These are phyloP conservation scores for Mycena polygramma DNA, from an alignment of 768 basidiomycete species.

Conservation along the genomic window DNA sequence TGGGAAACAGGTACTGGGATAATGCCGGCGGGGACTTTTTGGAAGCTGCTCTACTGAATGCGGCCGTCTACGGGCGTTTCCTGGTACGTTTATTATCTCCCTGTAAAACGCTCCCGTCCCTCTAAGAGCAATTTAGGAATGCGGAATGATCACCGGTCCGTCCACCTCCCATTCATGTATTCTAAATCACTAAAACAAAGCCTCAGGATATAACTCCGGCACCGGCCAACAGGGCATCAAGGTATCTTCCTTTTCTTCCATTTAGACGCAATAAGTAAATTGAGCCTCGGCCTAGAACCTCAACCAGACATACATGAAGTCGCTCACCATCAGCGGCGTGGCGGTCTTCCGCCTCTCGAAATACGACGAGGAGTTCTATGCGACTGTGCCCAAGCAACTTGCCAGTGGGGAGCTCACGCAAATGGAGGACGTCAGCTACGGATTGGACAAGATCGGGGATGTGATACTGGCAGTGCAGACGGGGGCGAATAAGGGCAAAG, in stretches of 20 bases:
- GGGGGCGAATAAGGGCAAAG: not conserved
- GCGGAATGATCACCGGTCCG: constrained; percentile 53
- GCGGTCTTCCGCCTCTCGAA: not conserved
- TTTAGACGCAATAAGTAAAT: too few relatives aligned
- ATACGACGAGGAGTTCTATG: not conserved
- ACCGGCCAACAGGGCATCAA: constrained; percentile 1
- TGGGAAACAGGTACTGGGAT: constrained; percentile 60
- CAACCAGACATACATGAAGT: not conserved
- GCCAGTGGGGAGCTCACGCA: not conserved
- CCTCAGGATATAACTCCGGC: not conserved
- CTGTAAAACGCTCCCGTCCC: too few relatives aligned
- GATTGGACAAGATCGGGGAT: not conserved
- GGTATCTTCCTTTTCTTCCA: not conserved
- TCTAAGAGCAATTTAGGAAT: constrained; percentile 44
- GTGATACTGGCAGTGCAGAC: not conserved
- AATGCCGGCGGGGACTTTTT: constrained; percentile 72
- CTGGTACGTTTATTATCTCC: constrained; percentile 57
- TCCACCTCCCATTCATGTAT: too few relatives aligned
- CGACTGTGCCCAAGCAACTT: not conserved
- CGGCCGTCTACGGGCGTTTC: constrained; percentile 61
- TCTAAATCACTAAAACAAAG: too few relatives aligned
- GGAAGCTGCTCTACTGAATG: constrained; percentile 64
- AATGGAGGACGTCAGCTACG: not conserved
- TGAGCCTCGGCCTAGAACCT: not conserved
- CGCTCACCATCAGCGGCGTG: not conserved